phyloP scores from a whole-genome alignment of 2,329 filamentous ascomycete genomes.

The Purpureocillium takamizusanense region DNA sequence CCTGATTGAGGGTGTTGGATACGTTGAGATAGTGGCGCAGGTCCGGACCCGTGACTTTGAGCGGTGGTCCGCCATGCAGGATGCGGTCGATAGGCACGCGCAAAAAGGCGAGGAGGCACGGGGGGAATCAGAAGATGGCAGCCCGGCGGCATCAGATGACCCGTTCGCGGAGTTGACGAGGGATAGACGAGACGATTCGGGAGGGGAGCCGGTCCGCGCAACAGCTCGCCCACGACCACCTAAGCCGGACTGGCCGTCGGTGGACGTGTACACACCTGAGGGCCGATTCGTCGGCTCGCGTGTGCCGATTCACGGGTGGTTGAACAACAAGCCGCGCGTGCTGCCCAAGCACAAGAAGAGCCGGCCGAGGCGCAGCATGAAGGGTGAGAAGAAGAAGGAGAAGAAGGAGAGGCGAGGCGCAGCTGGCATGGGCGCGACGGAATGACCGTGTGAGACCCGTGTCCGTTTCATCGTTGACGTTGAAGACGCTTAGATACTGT shows the following conservation, averaged over 20 bases:
- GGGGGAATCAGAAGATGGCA: neutral
- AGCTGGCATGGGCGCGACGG: neutral
- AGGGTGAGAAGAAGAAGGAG: conserved; percentile 39
- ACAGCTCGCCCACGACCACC: neutral
- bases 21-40: conserved; percentile 83
- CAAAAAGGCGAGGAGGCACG: conserved; percentile 7
- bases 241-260: conserved; percentile 49
- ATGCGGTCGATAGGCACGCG: conserved; percentile 13
- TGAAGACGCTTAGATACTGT: too few species aligned
- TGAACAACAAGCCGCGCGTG: conserved; percentile 48
- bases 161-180: conserved; percentile 16
- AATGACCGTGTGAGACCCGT: neutral
- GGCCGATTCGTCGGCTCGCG: conserved; percentile 69
- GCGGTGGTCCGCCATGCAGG: conserved; percentile 5
- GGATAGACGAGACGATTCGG: conserved; percentile 13
- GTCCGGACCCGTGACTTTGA: conserved; percentile 49
- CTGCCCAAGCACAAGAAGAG: conserved; percentile 36
- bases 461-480: too few species aligned
- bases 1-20: conserved; percentile 84
- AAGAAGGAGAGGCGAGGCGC: conserved; percentile 19
- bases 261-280: conserved; percentile 80
- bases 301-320: conserved; percentile 62
- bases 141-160: conserved; percentile 4
- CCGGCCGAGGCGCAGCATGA: conserved; percentile 64
- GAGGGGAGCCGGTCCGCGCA: neutral